phyloP scores from a whole-genome alignment of 1,139 yeast species.

The Hyphopichia pseudoburtonii region DNA sequence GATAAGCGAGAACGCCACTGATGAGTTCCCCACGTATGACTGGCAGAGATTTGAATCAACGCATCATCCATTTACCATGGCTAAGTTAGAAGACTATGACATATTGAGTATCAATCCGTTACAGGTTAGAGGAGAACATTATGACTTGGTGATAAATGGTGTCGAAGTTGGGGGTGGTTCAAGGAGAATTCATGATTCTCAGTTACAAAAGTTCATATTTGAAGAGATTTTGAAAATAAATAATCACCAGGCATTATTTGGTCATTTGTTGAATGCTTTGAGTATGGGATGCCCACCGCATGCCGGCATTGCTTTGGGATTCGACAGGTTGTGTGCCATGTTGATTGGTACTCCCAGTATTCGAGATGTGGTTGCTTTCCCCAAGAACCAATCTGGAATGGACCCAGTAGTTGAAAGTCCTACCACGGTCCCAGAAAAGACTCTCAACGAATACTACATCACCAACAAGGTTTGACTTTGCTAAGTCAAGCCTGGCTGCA shows the following conservation, averaged over 20 bases:
- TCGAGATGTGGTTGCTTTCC: slow-evolving; percentile 93
- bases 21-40: slow-evolving; percentile 63
- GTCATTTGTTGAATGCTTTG: slow-evolving; percentile 80
- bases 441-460: slow-evolving; percentile 53
- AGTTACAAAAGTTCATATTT: slow-evolving; percentile 70
- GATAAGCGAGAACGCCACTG: slow-evolving; percentile 30
- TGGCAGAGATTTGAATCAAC: slow-evolving; percentile 57
- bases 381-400: slow-evolving; percentile 84
- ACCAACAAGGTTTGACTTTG: too few relatives aligned
- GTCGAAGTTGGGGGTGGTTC: slow-evolving; percentile 98
- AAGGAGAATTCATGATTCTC: slow-evolving; percentile 86
- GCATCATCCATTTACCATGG: slow-evolving; percentile 98
- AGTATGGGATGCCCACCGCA: slow-evolving; percentile 97
- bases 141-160: slow-evolving; percentile 91
- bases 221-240: slow-evolving; percentile 53
- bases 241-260: slow-evolving; percentile 67
- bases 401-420: slow-evolving; percentile 92
- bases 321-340: slow-evolving; percentile 93
- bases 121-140: slow-evolving; percentile 84
- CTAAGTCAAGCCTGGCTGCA: too few relatives aligned
- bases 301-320: slow-evolving; percentile 95
- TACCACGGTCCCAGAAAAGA: slow-evolving; percentile 51
- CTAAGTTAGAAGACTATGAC: slow-evolving; percentile 65
- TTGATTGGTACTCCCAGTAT: slow-evolving; percentile 71
- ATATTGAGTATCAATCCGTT: slow-evolving; percentile 56